Percentiles rank a stretch among this genome's conserved stretches.
Conservation (phyloP, 2,329 filamentous ascomycete species). For the Metarhizium anisopliae region DNA sequence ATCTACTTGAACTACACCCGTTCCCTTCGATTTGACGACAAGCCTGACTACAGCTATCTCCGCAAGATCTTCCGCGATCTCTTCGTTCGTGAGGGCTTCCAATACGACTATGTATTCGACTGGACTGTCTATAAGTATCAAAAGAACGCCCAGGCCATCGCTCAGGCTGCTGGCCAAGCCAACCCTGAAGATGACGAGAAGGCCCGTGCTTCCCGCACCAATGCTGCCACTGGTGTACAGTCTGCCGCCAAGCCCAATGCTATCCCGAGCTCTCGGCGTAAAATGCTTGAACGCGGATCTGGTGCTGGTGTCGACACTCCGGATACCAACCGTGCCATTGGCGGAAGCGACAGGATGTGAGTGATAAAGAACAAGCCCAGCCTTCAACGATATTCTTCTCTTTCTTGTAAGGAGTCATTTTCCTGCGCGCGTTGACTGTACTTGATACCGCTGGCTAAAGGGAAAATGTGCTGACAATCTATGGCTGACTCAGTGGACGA, state of each 20-base stretch:
- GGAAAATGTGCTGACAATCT: constrained; percentile 60
- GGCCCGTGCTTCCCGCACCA: constrained; percentile 57
- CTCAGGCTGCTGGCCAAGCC: constrained; percentile 62
- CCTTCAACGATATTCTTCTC: constrained; percentile 26
- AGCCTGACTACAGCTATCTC: constrained; percentile 98
- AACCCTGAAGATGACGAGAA: constrained; percentile 71
- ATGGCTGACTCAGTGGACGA: constrained; percentile 78
- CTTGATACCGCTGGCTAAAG: constrained; percentile 64
- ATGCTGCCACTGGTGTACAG: constrained; percentile 54
- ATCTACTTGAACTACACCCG: constrained; percentile 99
- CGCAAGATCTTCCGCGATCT: constrained; percentile 99
- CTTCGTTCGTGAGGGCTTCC: constrained; percentile 97
- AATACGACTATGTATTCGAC: constrained; percentile 99
- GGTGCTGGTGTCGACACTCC: constrained; percentile 55
- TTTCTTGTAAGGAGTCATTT: constrained; percentile 81
- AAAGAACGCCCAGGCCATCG: constrained; percentile 92
- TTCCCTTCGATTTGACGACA: constrained; percentile 97
- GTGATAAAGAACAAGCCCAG: constrained; percentile 47
- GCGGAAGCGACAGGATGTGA: constrained; percentile 93
- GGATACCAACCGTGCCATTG: constrained; percentile 66
- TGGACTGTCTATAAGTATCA: constrained; percentile 99
- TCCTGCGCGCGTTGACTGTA: constrained; percentile 77
- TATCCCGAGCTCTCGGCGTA: constrained; percentile 70
- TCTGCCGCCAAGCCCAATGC: constrained; percentile 62
- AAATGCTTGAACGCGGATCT: constrained; percentile 65